Evolutionary conservation across 768 basidiomycete genomes (phyloP).

Genomic region (Xerocomellus intermedius): DNA sequence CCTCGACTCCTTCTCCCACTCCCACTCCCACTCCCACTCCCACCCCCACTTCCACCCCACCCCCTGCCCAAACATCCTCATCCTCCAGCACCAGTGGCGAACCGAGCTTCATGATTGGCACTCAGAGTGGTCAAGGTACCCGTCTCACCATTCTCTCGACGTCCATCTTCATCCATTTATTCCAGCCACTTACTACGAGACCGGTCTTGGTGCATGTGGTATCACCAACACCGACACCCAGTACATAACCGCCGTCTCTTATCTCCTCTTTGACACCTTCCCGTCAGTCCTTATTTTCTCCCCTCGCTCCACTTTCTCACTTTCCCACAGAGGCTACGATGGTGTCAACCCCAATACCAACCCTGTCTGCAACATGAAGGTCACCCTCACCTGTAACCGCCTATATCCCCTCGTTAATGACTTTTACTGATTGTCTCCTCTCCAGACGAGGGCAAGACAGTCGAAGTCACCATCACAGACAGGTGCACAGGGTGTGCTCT

Average conservation of each 20-base stretch:
- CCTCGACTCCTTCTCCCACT: background rate
- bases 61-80: slow-evolving; percentile 19
- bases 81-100: slow-evolving; percentile 7
- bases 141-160: background rate
- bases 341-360: slow-evolving; percentile 70
- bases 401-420: background rate
- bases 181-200: slow-evolving; percentile 32
- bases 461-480: slow-evolving; percentile 55
- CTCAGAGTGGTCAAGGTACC: slow-evolving; percentile 48
- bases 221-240: slow-evolving; percentile 30
- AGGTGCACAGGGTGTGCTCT: slow-evolving; percentile 56
- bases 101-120: slow-evolving; percentile 46
- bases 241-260: slow-evolving; percentile 37
- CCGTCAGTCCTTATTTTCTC: slow-evolving; percentile 27
- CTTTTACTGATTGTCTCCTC: slow-evolving; percentile 12
- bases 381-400: slow-evolving; percentile 48
- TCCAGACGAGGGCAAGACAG: slow-evolving; percentile 50
- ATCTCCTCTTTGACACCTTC: slow-evolving; percentile 33
- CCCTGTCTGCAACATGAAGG: slow-evolving; percentile 60
- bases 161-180: background rate
- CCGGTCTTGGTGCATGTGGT: slow-evolving; percentile 45
- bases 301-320: background rate
- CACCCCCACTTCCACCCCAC: background rate
- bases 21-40: background rate
- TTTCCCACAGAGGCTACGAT: slow-evolving; percentile 45